Percentiles rank a stretch among this genome's conserved stretches.
phyloP scores from a whole-genome alignment of 768 basidiomycete species.

The Galerina marginata region DNA sequence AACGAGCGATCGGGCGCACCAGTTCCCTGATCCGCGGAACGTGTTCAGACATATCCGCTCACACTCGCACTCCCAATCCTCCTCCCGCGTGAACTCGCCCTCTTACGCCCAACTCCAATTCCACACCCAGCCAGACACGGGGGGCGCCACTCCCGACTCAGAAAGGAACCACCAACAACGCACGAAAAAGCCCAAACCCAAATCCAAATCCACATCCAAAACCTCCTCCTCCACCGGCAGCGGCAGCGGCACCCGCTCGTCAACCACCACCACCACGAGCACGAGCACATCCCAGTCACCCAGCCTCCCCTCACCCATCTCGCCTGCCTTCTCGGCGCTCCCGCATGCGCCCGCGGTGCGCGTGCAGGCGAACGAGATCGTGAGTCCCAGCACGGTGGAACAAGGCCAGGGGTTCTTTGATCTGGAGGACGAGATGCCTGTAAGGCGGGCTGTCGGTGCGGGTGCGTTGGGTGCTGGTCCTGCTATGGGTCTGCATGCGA shows the following conservation, averaged over 20 bases:
- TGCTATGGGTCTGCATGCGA: too few relatives aligned
- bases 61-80: constrained; percentile 7
- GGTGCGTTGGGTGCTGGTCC: neutral
- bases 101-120: constrained; percentile 28
- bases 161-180: neutral
- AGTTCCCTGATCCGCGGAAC: constrained; percentile 17
- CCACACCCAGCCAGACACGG: neutral
- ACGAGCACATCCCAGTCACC: constrained; percentile 47
- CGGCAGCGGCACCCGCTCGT: neutral
- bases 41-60: constrained; percentile 13
- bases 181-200: constrained; percentile 19
- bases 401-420: constrained; percentile 43
- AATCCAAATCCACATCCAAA: constrained; percentile 42
- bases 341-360: neutral
- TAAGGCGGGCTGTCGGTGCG: neutral
- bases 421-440: constrained; percentile 30
- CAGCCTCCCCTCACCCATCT: constrained; percentile 47
- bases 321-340: constrained; percentile 35
- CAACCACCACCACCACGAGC: neutral
- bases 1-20: constrained; percentile 26
- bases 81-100: constrained; percentile 9
- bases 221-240: constrained; percentile 25
- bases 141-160: neutral
- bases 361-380: constrained; percentile 17
- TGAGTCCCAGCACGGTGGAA: constrained; percentile 35